Percentiles rank a stretch among this genome's conserved stretches.
These are phyloP conservation scores for Citrus maxima DNA, from an alignment of 345 rosid genomes.

Conservation along the genomic window DNA sequence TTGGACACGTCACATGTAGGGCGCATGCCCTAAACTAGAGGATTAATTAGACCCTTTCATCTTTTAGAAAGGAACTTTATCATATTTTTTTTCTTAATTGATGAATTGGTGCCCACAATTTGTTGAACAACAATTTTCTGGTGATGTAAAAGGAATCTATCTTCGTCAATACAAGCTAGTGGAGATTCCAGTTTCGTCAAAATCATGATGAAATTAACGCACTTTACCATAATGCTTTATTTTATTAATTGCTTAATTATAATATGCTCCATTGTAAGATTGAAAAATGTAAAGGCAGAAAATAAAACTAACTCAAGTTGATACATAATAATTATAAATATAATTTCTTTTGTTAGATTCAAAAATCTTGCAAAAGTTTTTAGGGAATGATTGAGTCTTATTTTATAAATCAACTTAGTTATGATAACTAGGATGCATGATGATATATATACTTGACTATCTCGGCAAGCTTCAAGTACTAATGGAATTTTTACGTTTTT, in stretches of 20 bases:
- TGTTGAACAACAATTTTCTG: background rate
- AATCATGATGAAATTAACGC: background rate
- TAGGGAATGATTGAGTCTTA: background rate
- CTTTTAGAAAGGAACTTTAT: background rate
- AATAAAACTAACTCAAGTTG: background rate
- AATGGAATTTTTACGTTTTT: too few species aligned
- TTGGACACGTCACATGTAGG: background rate
- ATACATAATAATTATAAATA: too few species aligned
- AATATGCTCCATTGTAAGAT: background rate
- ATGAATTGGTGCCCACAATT: background rate
- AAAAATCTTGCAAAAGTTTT: too few species aligned
- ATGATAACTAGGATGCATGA: background rate
- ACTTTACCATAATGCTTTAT: background rate
- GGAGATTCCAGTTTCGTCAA: background rate
- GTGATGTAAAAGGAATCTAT: constrained; percentile 2
- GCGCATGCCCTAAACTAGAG: background rate
- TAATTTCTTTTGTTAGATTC: background rate
- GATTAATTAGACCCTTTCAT: background rate
- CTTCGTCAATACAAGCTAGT: constrained; percentile 1
- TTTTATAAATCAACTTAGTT: background rate
- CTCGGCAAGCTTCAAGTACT: too few species aligned
- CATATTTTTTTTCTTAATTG: background rate
- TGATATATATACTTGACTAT: too few species aligned
- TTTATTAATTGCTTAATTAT: background rate
- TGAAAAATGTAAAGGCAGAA: background rate